Percentiles rank a stretch among this genome's conserved stretches.
Evolutionary conservation across 2,329 filamentous ascomycete species (phyloP).

Genomic region (Colletotrichum tropicicola): DNA sequence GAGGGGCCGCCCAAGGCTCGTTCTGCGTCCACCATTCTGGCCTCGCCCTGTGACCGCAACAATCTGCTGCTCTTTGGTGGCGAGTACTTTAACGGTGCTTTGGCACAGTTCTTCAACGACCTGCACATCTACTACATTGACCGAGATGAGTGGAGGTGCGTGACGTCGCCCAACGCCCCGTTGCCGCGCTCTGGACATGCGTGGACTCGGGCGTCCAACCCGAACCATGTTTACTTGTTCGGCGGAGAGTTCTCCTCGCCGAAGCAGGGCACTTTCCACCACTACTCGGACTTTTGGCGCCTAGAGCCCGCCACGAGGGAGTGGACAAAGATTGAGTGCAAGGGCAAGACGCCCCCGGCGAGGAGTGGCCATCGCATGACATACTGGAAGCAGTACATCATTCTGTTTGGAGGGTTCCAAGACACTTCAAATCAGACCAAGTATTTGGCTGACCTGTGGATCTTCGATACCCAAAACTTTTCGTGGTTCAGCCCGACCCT

Average conservation of each 20-base stretch:
- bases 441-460: slow-evolving; percentile 92
- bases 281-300: slow-evolving; percentile 99
- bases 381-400: slow-evolving; percentile 95
- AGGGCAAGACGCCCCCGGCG: slow-evolving; percentile 82
- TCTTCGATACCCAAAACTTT: slow-evolving; percentile 91
- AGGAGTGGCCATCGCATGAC: slow-evolving; percentile 96
- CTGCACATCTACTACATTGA: slow-evolving; percentile 79
- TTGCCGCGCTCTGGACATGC: slow-evolving; percentile 92
- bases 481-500: slow-evolving; percentile 82
- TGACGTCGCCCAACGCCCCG: slow-evolving; percentile 91
- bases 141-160: slow-evolving; percentile 87
- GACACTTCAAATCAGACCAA: slow-evolving; percentile 95
- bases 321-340: slow-evolving; percentile 88
- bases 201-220: slow-evolving; percentile 89
- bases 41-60: slow-evolving; percentile 85
- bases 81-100: slow-evolving; percentile 92
- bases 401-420: slow-evolving; percentile 96
- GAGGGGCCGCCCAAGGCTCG: slow-evolving; percentile 79
- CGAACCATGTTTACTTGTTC: slow-evolving; percentile 88
- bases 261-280: slow-evolving; percentile 98
- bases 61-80: slow-evolving; percentile 93
- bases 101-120: slow-evolving; percentile 78
- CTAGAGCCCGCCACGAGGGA: slow-evolving; percentile 85
- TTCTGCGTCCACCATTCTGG: slow-evolving; percentile 82
- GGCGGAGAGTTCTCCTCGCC: slow-evolving; percentile 96